Evolutionary conservation across 768 basidiomycete species (phyloP).

Genomic region (Hydnomerulius pinastri): DNA sequence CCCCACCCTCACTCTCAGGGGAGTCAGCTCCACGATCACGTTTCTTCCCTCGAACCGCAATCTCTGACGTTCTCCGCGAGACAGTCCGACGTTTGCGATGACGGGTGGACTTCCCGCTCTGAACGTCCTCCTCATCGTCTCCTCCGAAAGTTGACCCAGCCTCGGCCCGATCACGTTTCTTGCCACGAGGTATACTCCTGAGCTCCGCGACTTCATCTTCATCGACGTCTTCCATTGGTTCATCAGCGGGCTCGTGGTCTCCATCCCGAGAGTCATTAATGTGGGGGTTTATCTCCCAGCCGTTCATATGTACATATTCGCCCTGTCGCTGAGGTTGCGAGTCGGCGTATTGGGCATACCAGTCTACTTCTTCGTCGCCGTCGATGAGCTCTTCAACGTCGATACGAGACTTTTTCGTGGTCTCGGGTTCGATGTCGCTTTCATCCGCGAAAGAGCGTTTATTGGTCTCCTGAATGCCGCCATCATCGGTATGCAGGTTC

Average conservation of each 20-base stretch:
- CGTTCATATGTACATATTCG: conserved; percentile 37
- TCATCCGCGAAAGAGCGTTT: conserved; percentile 50
- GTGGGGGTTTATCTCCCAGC: conserved; percentile 44
- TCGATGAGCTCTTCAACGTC: conserved; percentile 50
- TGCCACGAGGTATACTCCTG: conserved; percentile 46
- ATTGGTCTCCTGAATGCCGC: conserved; percentile 31
- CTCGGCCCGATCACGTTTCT: conserved; percentile 76
- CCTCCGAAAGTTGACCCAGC: conserved; percentile 72
- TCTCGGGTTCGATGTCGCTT: conserved; percentile 43
- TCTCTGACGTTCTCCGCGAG: conserved; percentile 53
- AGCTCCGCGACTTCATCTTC: conserved; percentile 45
- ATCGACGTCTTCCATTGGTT: conserved; percentile 39
- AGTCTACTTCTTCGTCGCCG: conserved; percentile 48
- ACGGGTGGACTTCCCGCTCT: conserved; percentile 44
- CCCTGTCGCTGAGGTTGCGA: conserved; percentile 39
- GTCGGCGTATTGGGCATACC: conserved; percentile 35
- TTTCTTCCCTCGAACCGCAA: conserved; percentile 56
- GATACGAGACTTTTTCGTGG: conserved; percentile 55
- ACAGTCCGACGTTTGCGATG: conserved; percentile 60
- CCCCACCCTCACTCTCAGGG: conserved; percentile 35
- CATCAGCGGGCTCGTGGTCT: conserved; percentile 39
- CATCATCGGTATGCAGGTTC: conserved; percentile 22
- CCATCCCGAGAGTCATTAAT: conserved; percentile 50
- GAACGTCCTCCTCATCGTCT: conserved; percentile 46
- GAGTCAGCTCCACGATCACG: conserved; percentile 61